Conservation (phyloP, 2,329 filamentous ascomycete species). For the Hymenoscyphus repandus region DNA sequence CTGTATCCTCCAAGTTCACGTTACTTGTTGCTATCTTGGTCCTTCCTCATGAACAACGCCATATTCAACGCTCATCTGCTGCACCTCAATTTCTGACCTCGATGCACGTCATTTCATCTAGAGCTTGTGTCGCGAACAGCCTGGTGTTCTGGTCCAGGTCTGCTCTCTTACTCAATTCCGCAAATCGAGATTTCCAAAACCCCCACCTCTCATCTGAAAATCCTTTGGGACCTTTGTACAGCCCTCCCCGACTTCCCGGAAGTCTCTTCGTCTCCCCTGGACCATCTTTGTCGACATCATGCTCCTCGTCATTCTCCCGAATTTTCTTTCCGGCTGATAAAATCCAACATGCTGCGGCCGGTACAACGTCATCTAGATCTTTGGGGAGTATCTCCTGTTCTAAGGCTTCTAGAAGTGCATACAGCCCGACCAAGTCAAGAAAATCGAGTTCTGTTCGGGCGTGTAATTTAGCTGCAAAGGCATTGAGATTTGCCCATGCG, state of each 20-base stretch:
- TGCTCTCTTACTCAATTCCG: neutral
- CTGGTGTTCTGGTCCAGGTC: conserved; percentile 2
- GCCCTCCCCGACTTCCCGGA: neutral
- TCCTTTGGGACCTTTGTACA: conserved; percentile 3
- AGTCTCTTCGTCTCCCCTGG: neutral
- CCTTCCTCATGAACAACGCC: neutral
- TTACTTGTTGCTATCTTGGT: neutral
- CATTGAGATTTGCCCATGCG: conserved; percentile 5
- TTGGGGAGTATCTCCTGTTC: neutral
- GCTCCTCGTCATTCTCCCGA: neutral
- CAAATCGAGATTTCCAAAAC: conserved; percentile 5
- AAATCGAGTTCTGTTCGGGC: neutral
- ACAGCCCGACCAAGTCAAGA: conserved; percentile 1
- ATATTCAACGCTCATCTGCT: neutral
- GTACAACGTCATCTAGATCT: conserved; percentile 2
- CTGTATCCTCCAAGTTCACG: neutral
- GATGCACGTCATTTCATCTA: conserved; percentile 1
- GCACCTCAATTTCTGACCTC: neutral
- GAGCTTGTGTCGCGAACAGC: conserved; percentile 3
- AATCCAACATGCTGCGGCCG: conserved; percentile 6
- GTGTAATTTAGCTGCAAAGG: conserved; percentile 4
- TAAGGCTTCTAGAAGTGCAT: conserved; percentile 1
- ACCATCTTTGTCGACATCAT: neutral
- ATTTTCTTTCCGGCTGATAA: conserved; percentile 3
- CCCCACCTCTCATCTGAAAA: conserved; percentile 7